phyloP scores from a whole-genome alignment of 148 eudicot species.

The Rhododendron simsii region DNA sequence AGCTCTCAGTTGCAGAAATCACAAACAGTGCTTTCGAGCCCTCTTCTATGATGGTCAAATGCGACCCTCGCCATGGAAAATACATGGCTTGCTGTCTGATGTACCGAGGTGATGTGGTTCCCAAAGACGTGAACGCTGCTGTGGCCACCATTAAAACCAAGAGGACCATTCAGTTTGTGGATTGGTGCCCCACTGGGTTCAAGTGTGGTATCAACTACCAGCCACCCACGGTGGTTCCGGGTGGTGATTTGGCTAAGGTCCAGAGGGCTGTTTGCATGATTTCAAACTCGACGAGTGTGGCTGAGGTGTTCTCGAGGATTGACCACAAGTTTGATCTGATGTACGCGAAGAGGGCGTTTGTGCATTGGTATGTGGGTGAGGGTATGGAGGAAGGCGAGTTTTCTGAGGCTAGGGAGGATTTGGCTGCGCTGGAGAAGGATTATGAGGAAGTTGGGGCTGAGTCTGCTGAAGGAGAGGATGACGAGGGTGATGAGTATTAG shows the following conservation, averaged over 20 bases:
- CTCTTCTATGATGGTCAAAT: constrained; percentile 10
- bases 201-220: constrained; percentile 14
- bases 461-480: constrained; percentile 10
- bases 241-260: constrained; percentile 10
- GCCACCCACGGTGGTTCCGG: constrained; percentile 7
- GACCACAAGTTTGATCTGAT: constrained; percentile 14
- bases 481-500: constrained; percentile 9
- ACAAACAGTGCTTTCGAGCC: constrained; percentile 7
- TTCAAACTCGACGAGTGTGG: constrained; percentile 4
- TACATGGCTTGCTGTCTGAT: constrained; percentile 16
- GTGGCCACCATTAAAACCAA: constrained; percentile 14
- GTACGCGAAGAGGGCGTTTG: constrained; percentile 10
- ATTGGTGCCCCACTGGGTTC: constrained; percentile 18
- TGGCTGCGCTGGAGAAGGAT: constrained; percentile 13
- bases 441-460: constrained; percentile 15
- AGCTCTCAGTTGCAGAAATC: constrained; percentile 2
- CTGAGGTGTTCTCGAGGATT: constrained; percentile 12
- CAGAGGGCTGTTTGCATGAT: constrained; percentile 16
- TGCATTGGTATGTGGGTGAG: constrained; percentile 16
- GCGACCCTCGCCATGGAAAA: constrained; percentile 11
- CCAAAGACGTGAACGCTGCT: constrained; percentile 8
- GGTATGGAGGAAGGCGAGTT: constrained; percentile 10
- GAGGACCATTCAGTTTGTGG: constrained; percentile 13
- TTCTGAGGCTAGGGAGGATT: constrained; percentile 7
- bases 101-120: constrained; percentile 11